phyloP scores from a whole-genome alignment of 371 early-diverging fungal genomes.

The Syncephalastrum monosporum region DNA sequence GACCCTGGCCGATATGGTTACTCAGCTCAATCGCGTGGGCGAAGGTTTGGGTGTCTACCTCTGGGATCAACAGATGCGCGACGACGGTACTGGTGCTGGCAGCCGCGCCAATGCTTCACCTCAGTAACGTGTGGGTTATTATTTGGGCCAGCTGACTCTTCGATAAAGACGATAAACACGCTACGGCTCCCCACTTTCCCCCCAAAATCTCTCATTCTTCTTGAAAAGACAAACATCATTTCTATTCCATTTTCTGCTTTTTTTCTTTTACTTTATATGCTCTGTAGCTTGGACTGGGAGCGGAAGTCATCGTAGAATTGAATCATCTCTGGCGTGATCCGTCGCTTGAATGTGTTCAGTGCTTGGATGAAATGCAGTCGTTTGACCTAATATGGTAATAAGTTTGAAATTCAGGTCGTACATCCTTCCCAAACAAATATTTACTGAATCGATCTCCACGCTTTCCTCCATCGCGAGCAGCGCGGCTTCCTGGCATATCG shows the following conservation, averaged over 20 bases:
- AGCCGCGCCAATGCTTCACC: slow-evolving; percentile 31
- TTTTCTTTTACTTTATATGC: slow-evolving; percentile 20
- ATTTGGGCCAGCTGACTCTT: too few species aligned
- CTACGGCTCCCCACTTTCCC: neutral
- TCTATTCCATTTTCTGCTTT: neutral
- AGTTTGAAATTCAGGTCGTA: slow-evolving; percentile 1
- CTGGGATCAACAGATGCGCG: slow-evolving; percentile 64
- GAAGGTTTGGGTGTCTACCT: slow-evolving; percentile 58
- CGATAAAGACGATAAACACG: neutral
- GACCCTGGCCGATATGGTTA: slow-evolving; percentile 63
- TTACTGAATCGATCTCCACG: slow-evolving; percentile 56
- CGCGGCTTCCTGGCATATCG: slow-evolving; percentile 94
- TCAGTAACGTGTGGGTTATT: neutral
- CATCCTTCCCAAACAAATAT: slow-evolving; percentile 1
- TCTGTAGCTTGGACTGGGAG: slow-evolving; percentile 52
- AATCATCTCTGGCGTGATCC: slow-evolving; percentile 92
- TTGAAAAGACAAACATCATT: neutral
- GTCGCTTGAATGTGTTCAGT: slow-evolving; percentile 56
- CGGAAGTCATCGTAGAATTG: slow-evolving; percentile 81
- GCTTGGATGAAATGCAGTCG: slow-evolving; percentile 73
- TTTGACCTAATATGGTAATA: slow-evolving; percentile 43
- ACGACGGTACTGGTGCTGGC: slow-evolving; percentile 47
- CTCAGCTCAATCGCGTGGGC: slow-evolving; percentile 65
- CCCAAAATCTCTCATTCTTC: neutral
- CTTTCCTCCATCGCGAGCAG: slow-evolving; percentile 89